Conservation (phyloP, 2,329 filamentous ascomycete genomes). For the Claviceps cyperi region DNA sequence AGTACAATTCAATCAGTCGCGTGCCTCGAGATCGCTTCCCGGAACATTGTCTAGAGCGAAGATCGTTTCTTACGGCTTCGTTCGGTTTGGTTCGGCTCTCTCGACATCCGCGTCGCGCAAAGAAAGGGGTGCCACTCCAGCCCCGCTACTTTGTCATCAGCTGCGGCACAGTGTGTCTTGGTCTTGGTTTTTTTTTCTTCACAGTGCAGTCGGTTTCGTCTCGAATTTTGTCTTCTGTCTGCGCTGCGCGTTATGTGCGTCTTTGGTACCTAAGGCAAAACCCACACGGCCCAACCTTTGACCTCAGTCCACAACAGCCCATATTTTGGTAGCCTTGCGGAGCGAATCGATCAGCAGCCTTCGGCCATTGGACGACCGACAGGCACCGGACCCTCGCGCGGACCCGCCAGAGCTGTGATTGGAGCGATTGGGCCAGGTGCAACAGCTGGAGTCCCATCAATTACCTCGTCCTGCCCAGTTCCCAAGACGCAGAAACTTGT, state of each 20-base stretch:
- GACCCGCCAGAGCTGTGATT: background rate
- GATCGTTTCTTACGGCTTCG: background rate
- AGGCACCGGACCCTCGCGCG: background rate
- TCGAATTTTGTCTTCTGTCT: background rate
- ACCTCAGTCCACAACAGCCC: background rate
- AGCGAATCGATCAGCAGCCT: background rate
- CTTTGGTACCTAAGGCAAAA: too few species aligned
- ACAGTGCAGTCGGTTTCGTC: background rate
- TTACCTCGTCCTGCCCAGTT: conserved; percentile 6
- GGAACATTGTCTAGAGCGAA: conserved; percentile 6
- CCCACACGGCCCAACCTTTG: background rate
- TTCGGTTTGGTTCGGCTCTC: conserved; percentile 1
- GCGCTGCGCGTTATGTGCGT: background rate
- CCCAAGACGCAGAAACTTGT: conserved; percentile 9
- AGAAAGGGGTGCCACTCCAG: conserved; percentile 1
- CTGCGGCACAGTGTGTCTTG: background rate
- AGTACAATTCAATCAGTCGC: conserved; percentile 16
- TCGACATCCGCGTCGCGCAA: conserved; percentile 5
- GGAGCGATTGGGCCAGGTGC: background rate
- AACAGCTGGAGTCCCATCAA: conserved; percentile 3
- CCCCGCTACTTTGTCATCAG: background rate
- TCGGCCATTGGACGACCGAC: conserved; percentile 1
- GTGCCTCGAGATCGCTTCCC: conserved; percentile 13
- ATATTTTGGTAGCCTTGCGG: background rate
- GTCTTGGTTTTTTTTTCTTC: background rate